These are phyloP conservation scores for Elongisporangium undulatum DNA, from an alignment of 352 stramenopile species.

Conservation along the genomic window DNA sequence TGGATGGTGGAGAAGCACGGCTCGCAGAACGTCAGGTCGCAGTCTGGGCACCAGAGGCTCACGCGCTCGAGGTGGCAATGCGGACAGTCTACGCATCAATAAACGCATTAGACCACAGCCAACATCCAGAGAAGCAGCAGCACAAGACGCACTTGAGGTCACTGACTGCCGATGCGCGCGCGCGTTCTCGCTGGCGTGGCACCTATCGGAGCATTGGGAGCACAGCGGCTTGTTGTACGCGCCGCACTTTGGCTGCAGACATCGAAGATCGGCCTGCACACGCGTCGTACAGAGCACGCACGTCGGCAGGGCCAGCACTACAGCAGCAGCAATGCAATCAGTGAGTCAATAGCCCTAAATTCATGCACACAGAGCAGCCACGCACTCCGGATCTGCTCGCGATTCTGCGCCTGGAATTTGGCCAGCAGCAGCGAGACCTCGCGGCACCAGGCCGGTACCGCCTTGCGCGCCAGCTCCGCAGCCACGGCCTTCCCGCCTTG, in stretches of 20 bases:
- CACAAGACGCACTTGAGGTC: conserved; percentile 24
- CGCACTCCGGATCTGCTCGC: neutral
- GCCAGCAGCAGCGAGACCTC: neutral
- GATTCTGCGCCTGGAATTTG: neutral
- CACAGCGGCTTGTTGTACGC: conserved; percentile 9
- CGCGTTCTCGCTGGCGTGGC: conserved; percentile 5
- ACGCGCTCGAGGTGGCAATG: conserved; percentile 49
- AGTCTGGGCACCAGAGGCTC: conserved; percentile 49
- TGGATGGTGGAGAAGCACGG: conserved; percentile 51
- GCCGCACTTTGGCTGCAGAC: conserved; percentile 5
- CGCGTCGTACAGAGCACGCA: conserved; percentile 6
- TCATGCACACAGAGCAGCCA: neutral
- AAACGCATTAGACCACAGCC: neutral
- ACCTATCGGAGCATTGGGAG: conserved; percentile 8
- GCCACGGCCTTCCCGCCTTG: neutral
- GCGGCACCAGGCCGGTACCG: neutral
- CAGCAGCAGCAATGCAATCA: neutral
- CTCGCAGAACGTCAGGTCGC: conserved; percentile 59
- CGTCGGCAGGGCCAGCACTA: conserved; percentile 6
- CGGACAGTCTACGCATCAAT: conserved; percentile 41
- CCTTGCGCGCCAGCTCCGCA: neutral
- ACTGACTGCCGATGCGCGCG: conserved; percentile 15
- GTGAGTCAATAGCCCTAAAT: neutral
- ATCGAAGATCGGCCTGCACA: conserved; percentile 7
- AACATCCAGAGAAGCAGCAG: neutral